These are phyloP conservation scores for Scenedesmus sp. DNA, from an alignment of 163 green algal species.

Conservation along the genomic window DNA sequence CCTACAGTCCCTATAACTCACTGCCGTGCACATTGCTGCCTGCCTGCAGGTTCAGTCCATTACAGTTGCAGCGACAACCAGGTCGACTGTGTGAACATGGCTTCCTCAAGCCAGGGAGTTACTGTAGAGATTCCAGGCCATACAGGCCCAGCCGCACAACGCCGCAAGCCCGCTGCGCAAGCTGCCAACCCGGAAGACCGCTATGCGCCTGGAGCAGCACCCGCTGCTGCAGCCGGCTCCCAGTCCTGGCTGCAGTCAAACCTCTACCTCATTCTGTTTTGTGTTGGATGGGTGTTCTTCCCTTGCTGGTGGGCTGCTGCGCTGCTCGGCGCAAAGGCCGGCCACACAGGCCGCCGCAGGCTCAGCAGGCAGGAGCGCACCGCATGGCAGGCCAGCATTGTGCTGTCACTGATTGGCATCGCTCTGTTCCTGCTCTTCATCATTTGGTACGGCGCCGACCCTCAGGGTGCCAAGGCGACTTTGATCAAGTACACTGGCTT, in stretches of 20 bases:
- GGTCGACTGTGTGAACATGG: neutral
- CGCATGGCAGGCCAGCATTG: conserved; percentile 5
- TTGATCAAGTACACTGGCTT: neutral
- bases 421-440: conserved; percentile 34
- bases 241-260: conserved; percentile 21
- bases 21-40: too few species aligned
- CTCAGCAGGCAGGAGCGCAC: neutral
- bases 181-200: neutral
- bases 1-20: too few species aligned
- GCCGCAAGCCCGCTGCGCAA: neutral
- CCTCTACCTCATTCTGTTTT: conserved; percentile 14
- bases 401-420: neutral
- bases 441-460: conserved; percentile 34
- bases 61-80: neutral
- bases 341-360: neutral
- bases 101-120: neutral
- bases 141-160: neutral
- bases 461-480: neutral
- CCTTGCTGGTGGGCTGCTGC: conserved; percentile 31
- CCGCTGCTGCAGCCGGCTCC: neutral
- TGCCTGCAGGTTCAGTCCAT: too few species aligned
- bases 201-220: conserved; percentile 11
- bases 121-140: conserved; percentile 18
- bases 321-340: conserved; percentile 1
- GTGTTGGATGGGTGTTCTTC: conserved; percentile 12